These are phyloP conservation scores for Hericium coralloides DNA, from an alignment of 768 basidiomycete species.

Conservation along the genomic window DNA sequence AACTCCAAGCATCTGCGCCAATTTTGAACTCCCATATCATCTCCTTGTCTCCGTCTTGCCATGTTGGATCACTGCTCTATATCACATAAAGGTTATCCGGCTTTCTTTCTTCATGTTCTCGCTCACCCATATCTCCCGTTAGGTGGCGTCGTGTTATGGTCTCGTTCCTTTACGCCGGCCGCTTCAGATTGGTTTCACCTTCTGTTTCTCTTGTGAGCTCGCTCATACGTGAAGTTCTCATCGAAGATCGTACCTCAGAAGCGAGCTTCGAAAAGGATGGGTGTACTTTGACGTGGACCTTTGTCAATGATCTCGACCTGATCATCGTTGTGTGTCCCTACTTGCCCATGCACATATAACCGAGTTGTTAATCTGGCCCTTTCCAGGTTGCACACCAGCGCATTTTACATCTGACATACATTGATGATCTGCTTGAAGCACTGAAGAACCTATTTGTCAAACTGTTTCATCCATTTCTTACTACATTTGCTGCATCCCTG, in stretches of 20 bases:
- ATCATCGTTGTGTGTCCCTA: constrained; percentile 79
- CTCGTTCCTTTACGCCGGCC: constrained; percentile 87
- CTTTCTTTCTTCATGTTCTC: neutral
- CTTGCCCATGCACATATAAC: neutral
- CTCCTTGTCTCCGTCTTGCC: neutral
- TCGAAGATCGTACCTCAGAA: constrained; percentile 78
- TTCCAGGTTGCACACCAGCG: constrained; percentile 93
- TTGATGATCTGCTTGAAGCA: constrained; percentile 76
- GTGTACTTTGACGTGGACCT: constrained; percentile 89
- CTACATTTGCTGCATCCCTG: constrained; percentile 76
- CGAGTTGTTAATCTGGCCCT: constrained; percentile 2
- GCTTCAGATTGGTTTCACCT: constrained; percentile 60
- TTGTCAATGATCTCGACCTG: constrained; percentile 90
- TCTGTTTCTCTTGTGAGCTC: constrained; percentile 79
- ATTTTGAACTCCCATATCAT: too few relatives aligned
- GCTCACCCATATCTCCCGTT: constrained; percentile 9
- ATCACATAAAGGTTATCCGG: constrained; percentile 70
- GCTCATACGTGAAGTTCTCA: constrained; percentile 83
- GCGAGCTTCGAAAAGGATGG: constrained; percentile 91
- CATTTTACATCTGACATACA: constrained; percentile 89
- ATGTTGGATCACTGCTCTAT: constrained; percentile 98
- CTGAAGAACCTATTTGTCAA: constrained; percentile 82
- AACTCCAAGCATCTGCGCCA: too few relatives aligned
- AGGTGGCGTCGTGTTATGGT: constrained; percentile 95
- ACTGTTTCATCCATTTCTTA: constrained; percentile 76